Conservation (phyloP, 257 asterid species). For the Petunia axillaris region DNA sequence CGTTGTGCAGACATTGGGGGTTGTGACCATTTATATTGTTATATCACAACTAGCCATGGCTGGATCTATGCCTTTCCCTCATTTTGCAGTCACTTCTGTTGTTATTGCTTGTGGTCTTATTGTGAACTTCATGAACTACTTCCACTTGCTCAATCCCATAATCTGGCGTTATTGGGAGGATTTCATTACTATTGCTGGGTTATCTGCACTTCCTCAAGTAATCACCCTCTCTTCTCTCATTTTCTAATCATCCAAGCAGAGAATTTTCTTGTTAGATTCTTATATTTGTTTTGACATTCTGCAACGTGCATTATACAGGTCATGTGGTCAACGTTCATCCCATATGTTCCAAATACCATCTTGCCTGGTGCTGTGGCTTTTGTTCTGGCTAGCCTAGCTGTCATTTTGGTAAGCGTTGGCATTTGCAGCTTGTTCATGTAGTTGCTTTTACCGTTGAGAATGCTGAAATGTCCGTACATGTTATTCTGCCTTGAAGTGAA, state of each 20-base stretch:
- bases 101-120: conserved; percentile 82
- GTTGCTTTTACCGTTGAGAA: conserved; percentile 2
- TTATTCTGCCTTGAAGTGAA: conserved; percentile 13
- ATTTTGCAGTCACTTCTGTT: conserved; percentile 64
- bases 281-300: conserved; percentile 11
- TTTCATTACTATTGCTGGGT: conserved; percentile 80
- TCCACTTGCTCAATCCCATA: conserved; percentile 58
- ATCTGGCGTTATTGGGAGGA: conserved; percentile 95
- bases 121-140: conserved; percentile 72
- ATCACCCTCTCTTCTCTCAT: conserved; percentile 25
- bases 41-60: conserved; percentile 89
- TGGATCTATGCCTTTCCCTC: conserved; percentile 96
- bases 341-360: conserved; percentile 76
- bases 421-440: conserved; percentile 21
- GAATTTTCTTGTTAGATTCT: background rate
- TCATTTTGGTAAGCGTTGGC: conserved; percentile 66
- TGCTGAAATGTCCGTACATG: background rate
- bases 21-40: conserved; percentile 74
- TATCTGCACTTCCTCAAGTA: conserved; percentile 91
- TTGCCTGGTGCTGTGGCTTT: conserved; percentile 80
- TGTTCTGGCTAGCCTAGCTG: conserved; percentile 53
- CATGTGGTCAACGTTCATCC: conserved; percentile 98
- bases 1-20: conserved; percentile 86
- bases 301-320: conserved; percentile 52
- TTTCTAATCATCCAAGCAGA: background rate